Conservation (phyloP, 2,329 filamentous ascomycete genomes). For the Ophiostoma pallidulum region DNA sequence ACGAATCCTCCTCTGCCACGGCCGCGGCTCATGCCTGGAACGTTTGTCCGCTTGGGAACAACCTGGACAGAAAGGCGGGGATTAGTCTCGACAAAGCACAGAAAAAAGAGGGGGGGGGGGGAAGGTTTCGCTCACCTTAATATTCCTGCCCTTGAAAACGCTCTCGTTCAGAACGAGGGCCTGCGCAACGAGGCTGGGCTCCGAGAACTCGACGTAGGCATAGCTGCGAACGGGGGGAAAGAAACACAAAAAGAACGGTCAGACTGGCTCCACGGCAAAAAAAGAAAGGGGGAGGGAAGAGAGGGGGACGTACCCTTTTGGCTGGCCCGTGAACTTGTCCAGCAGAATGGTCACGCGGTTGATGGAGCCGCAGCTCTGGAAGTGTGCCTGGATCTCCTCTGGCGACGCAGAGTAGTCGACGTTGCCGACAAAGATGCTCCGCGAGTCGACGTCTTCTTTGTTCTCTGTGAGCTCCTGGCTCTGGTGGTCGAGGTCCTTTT, state of each 20-base stretch:
- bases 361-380: constrained; percentile 93
- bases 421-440: constrained; percentile 97
- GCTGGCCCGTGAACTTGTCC: constrained; percentile 97
- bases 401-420: constrained; percentile 96
- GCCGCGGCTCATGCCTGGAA: constrained; percentile 86
- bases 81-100: background rate
- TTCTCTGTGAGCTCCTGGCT: constrained; percentile 76
- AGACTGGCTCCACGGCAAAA: too few relatives aligned
- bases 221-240: too few relatives aligned
- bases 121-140: constrained; percentile 64
- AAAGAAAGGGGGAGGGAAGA: background rate
- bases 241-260: too few relatives aligned
- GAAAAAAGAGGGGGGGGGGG: background rate
- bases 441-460: constrained; percentile 89
- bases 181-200: constrained; percentile 85
- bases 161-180: constrained; percentile 95
- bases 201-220: constrained; percentile 96
- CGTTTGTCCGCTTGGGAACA: constrained; percentile 85
- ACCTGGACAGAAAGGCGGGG: constrained; percentile 35
- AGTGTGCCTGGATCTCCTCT: constrained; percentile 96
- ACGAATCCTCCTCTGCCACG: constrained; percentile 45
- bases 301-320: constrained; percentile 69
- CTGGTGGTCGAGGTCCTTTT: constrained; percentile 75
- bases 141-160: constrained; percentile 84
- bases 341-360: constrained; percentile 95